phyloP scores from a whole-genome alignment of 345 rosid species.

The Lepidium sativum region DNA sequence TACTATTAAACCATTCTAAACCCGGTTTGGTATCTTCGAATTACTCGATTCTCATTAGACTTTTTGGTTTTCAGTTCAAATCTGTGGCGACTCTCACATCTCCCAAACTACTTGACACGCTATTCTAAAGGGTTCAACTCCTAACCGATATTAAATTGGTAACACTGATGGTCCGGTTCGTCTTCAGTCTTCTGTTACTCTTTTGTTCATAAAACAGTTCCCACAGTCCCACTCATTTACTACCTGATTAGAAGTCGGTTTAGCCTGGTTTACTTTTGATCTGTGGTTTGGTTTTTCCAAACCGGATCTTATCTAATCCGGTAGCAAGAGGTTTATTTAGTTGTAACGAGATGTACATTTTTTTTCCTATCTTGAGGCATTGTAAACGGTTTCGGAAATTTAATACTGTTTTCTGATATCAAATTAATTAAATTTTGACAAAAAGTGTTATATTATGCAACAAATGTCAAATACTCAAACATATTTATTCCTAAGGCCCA shows the following conservation, averaged over 20 bases:
- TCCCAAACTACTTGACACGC: slow-evolving; percentile 53
- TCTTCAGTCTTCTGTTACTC: slow-evolving; percentile 17
- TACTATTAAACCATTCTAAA: background rate
- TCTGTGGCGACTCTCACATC: slow-evolving; percentile 66
- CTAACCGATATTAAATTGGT: slow-evolving; percentile 27
- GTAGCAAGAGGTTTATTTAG: slow-evolving; percentile 10
- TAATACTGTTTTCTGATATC: background rate
- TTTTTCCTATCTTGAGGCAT: slow-evolving; percentile 20
- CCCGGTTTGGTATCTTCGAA: background rate
- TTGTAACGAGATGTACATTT: slow-evolving; percentile 28
- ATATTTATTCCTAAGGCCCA: background rate
- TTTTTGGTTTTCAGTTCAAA: slow-evolving; percentile 47
- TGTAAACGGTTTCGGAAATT: slow-evolving; percentile 17
- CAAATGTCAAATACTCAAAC: background rate
- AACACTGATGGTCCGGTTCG: slow-evolving; percentile 2
- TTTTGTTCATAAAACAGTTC: slow-evolving; percentile 24
- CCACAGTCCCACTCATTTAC: slow-evolving; percentile 16
- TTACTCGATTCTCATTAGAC: slow-evolving; percentile 4
- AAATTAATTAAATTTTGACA: background rate
- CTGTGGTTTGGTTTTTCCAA: slow-evolving; percentile 29
- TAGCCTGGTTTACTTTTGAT: slow-evolving; percentile 13
- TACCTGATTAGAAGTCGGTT: slow-evolving; percentile 26
- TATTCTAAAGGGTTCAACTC: slow-evolving; percentile 41
- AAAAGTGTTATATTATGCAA: background rate
- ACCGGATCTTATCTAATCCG: slow-evolving; percentile 6